Conservation (phyloP, 1,284 basidiomycete species). For the Melampsora larici-populina region DNA sequence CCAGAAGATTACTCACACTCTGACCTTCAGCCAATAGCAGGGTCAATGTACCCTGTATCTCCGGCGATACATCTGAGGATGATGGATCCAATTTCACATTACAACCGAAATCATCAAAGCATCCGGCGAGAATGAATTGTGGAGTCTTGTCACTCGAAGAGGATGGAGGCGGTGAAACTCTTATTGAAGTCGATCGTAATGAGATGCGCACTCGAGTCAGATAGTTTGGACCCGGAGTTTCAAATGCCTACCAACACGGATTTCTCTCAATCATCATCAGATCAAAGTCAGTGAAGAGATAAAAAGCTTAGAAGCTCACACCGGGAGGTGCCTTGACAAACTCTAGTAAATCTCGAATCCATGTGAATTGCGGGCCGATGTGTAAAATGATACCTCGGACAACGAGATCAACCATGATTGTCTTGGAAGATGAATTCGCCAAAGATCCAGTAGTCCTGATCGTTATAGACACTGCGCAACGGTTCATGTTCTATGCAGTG, state of each 20-base stretch:
- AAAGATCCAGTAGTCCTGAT: conserved; percentile 12
- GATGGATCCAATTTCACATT: conserved; percentile 13
- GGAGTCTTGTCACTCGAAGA: not conserved
- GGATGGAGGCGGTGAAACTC: not conserved
- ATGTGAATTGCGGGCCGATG: conserved; percentile 64
- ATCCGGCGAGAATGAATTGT: not conserved
- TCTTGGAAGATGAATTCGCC: not conserved
- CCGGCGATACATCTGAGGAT: conserved; percentile 12
- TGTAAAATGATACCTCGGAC: conserved; percentile 67
- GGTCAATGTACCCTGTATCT: conserved; percentile 1
- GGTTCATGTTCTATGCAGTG: not conserved
- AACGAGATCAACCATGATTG: conserved; percentile 60
- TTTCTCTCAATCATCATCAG: not conserved
- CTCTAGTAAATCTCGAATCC: conserved; percentile 63
- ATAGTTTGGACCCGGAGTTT: not conserved
- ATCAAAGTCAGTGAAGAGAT: not conserved
- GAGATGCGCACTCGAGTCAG: conserved; percentile 1
- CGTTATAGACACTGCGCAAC: conserved; percentile 8
- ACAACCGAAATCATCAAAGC: conserved; percentile 7
- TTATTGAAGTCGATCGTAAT: not conserved
- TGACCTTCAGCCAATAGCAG: conserved; percentile 22
- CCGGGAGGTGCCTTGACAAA: conserved; percentile 84
- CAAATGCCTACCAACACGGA: conserved; percentile 1
- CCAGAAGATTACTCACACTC: not conserved
- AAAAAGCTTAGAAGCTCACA: conserved; percentile 58